Percentiles rank a stretch among this genome's conserved stretches.
phyloP scores from a whole-genome alignment of 2,329 filamentous ascomycete species.

The Penicillium sp. region DNA sequence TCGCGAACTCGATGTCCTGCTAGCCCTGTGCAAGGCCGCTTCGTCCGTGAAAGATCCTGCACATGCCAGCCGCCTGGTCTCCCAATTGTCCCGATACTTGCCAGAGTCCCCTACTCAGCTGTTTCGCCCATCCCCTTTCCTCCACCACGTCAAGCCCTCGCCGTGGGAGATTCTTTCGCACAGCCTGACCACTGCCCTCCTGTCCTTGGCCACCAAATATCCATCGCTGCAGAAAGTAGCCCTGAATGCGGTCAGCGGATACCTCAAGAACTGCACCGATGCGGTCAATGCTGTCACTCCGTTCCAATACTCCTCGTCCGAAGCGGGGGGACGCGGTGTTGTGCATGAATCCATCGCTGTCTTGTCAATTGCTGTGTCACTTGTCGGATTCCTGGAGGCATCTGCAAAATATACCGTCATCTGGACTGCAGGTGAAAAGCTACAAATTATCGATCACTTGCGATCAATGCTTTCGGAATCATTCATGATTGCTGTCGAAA shows the following conservation, averaged over 20 bases:
- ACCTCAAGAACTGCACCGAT: slow-evolving; percentile 69
- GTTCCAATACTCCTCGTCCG: slow-evolving; percentile 60
- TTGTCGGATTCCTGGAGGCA: slow-evolving; percentile 89
- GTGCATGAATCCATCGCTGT: slow-evolving; percentile 66
- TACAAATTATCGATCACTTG: slow-evolving; percentile 71
- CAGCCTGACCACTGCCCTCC: slow-evolving; percentile 75
- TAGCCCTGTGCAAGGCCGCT: slow-evolving; percentile 89
- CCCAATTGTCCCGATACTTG: slow-evolving; percentile 80
- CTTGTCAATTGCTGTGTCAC: slow-evolving; percentile 75
- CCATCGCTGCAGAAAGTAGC: slow-evolving; percentile 67
- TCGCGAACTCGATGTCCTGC: slow-evolving; percentile 86
- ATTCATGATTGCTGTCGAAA: slow-evolving; percentile 84
- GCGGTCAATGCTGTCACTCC: slow-evolving; percentile 60
- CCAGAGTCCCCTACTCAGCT: slow-evolving; percentile 79
- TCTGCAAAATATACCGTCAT: slow-evolving; percentile 76
- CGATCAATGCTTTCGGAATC: slow-evolving; percentile 76
- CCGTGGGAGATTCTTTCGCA: slow-evolving; percentile 84
- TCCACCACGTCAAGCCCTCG: slow-evolving; percentile 79
- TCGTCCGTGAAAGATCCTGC: slow-evolving; percentile 69
- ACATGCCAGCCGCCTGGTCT: slow-evolving; percentile 75
- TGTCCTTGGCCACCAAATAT: slow-evolving; percentile 77
- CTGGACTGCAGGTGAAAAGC: slow-evolving; percentile 74
- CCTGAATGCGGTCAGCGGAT: slow-evolving; percentile 67
- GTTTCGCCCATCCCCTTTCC: slow-evolving; percentile 77
- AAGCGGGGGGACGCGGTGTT: slow-evolving; percentile 37